Base-by-base conservation (phyloP, 148 eudicot species). In the Silene latifolia region DNA sequence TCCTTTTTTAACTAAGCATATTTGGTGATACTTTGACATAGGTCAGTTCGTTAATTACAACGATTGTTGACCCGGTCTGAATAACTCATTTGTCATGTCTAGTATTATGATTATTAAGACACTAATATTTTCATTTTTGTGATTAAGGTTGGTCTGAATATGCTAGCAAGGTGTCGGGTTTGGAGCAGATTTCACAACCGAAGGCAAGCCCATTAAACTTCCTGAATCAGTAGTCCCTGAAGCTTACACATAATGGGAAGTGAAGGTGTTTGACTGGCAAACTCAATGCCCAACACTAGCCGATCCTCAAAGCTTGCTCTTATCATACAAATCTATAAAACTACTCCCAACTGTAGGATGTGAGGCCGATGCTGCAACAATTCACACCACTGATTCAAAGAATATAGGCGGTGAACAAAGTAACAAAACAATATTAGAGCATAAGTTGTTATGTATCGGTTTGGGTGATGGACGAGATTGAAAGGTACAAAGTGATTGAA, bases 301-400 rank as follows among this genome's bases (percentile, higher is more conserved):
- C 19, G 82, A 78, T 66, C 83, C 82, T 8, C 67, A 83, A 25
- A 78, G 80, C 63, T 39, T 24, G 2, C 15, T 46, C 72, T 69
- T 83, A 13, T 70, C 85, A 17, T 96, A 92, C 84, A 87, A 88
- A 71, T 75, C 84, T 8, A 79, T 96, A 20, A 88, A 85, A 79
- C 81, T 96, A 73, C 97, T 96, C 67, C 99, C 99, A 7, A 96
- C 99, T 15, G 99, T 96, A 5, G 99, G 99, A 12, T 96, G 99
- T 76, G 99, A 96, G 81, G 99, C 99, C 9, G 99, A 96, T 83
- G 99, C 99, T 14, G 99, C 98, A 56, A 96, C 99, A 63, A 70
- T 77, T 63, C 76, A 90, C 69, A 84, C 47, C 80, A 51, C 83
- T 1, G 85, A 88, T 70, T 89, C 85, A 77, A 90, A 87, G 75